Percentiles rank a stretch among this genome's conserved stretches.
These are phyloP conservation scores for Rhododendron griersonianum DNA, from an alignment of 148 eudicot species.

Conservation along the genomic window DNA sequence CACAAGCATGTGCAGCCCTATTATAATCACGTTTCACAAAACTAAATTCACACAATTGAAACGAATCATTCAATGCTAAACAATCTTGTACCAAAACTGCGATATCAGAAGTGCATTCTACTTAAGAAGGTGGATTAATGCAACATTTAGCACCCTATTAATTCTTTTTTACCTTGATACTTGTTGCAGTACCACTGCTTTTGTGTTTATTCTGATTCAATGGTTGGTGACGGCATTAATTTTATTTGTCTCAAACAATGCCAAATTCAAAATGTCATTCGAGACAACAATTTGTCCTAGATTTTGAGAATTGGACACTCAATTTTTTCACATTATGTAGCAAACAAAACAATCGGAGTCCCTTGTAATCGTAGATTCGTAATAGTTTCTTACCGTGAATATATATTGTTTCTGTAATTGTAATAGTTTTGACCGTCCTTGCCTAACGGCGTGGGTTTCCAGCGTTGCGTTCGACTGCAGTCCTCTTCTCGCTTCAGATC, in stretches of 20 bases:
- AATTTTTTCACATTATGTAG: background rate
- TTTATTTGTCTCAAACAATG: background rate
- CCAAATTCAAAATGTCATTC: background rate
- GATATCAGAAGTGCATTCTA: background rate
- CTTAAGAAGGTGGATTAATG: background rate
- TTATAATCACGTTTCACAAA: too few species aligned
- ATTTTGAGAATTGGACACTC: background rate
- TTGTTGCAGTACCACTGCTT: background rate
- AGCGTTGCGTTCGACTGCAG: too few species aligned
- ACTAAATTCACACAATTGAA: too few species aligned
- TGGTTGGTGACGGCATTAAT: background rate
- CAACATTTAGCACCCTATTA: background rate
- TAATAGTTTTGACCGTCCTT: too few species aligned
- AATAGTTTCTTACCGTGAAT: background rate
- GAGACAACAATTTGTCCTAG: background rate
- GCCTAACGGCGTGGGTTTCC: too few species aligned
- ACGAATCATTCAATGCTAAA: too few species aligned
- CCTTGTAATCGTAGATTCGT: background rate
- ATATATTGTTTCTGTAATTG: background rate
- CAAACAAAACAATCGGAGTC: background rate
- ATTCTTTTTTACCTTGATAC: background rate
- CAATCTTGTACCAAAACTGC: too few species aligned
- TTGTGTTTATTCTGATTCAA: background rate
- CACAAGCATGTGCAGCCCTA: too few species aligned
- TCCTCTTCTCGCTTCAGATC: too few species aligned